Conservation (phyloP, 1,139 yeast species). For the Kodamaea arcana region DNA sequence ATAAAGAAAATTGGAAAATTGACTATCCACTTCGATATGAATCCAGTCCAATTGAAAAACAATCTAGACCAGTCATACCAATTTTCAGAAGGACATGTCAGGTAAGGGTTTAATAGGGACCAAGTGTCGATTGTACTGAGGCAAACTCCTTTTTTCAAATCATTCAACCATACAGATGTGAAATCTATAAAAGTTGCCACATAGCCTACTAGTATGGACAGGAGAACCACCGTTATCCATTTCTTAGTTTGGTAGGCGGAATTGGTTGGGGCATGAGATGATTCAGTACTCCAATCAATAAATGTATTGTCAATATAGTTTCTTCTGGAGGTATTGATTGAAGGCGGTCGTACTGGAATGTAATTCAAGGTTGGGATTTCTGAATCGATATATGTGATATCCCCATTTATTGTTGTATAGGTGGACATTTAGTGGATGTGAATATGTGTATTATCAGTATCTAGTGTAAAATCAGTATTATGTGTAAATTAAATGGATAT, state of each 20-base stretch:
- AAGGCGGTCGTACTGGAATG: not conserved
- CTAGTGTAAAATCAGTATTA: no score
- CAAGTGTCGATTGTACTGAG: constrained; percentile 34
- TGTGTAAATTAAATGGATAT: no score
- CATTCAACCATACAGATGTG: constrained; percentile 59
- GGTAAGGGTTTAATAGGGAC: constrained; percentile 43
- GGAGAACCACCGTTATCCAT: constrained; percentile 58
- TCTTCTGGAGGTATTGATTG: not conserved
- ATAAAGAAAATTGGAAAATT: constrained; percentile 38
- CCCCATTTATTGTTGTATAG: not conserved
- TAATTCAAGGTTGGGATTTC: constrained; percentile 5
- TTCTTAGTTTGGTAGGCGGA: constrained; percentile 23
- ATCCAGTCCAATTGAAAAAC: constrained; percentile 19
- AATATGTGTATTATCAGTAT: no score
- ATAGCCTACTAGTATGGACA: constrained; percentile 57
- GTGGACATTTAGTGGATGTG: constrained; percentile 2
- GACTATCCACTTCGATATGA: constrained; percentile 20
- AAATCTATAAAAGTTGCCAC: constrained; percentile 59
- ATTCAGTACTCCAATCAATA: constrained; percentile 28
- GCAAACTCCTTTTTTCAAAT: constrained; percentile 49
- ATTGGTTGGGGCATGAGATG: constrained; percentile 8
- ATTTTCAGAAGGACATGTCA: constrained; percentile 41
- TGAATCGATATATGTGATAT: constrained; percentile 2
- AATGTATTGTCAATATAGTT: constrained; percentile 30
- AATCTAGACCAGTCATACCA: constrained; percentile 42